Evolutionary conservation across 73 alveolate species (phyloP).

Genomic region (Diophrys sp.): DNA sequence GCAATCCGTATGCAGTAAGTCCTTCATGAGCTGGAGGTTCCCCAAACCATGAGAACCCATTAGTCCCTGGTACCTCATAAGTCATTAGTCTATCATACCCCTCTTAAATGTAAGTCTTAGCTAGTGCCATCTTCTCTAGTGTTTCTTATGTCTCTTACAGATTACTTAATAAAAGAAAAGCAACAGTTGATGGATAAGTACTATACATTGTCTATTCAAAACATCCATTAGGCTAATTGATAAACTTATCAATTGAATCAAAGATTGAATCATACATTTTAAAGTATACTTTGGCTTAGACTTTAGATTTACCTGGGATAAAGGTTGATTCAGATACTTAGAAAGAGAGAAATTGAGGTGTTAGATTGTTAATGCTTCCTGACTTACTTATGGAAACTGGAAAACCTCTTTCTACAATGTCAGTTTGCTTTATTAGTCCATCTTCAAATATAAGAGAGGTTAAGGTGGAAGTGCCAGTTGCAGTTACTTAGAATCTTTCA

Average conservation of each 20-base stretch:
- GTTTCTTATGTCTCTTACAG: slow-evolving; percentile 26
- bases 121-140: slow-evolving; percentile 23
- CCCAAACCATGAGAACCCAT: slow-evolving; percentile 59
- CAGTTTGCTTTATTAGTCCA: background rate
- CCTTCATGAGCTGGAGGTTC: slow-evolving; percentile 53
- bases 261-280: background rate
- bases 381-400: slow-evolving; percentile 5
- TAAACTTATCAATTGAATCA: slow-evolving; percentile 29
- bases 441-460: no score
- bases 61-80: background rate
- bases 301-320: no score
- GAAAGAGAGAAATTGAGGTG: no score
- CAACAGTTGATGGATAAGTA: slow-evolving; percentile 54
- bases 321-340: no score
- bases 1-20: slow-evolving; percentile 52
- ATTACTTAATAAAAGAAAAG: no score
- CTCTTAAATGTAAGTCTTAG: slow-evolving; percentile 13
- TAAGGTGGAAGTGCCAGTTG: no score
- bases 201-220: slow-evolving; percentile 56
- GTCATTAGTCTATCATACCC: slow-evolving; percentile 2
- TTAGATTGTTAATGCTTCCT: no score
- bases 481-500: no score
- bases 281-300: no score
- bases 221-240: slow-evolving; percentile 56
- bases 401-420: slow-evolving; percentile 15